phyloP scores from a whole-genome alignment of 768 basidiomycete genomes.

The Rhizopogon salebrosus region DNA sequence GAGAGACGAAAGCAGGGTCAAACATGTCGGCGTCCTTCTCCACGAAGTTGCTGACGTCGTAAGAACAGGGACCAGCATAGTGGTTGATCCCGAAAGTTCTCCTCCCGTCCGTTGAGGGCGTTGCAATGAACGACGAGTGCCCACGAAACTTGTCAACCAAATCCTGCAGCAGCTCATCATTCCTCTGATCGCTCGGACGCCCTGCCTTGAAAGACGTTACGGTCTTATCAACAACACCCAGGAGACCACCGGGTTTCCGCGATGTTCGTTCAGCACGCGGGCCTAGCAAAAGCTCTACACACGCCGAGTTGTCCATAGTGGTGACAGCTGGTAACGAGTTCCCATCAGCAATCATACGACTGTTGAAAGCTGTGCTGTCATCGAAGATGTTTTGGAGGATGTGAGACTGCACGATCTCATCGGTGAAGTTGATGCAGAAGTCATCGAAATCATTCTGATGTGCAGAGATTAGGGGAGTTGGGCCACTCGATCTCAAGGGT shows the following conservation, averaged over 20 bases:
- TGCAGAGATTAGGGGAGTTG: slow-evolving; percentile 49
- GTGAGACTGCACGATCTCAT: slow-evolving; percentile 58
- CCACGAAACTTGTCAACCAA: slow-evolving; percentile 40
- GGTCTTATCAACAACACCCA: slow-evolving; percentile 51
- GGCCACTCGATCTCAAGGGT: slow-evolving; percentile 32
- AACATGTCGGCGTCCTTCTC: slow-evolving; percentile 49
- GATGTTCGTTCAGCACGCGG: slow-evolving; percentile 41
- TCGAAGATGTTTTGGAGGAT: slow-evolving; percentile 49
- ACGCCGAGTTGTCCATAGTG: slow-evolving; percentile 51
- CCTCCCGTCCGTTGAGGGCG: slow-evolving; percentile 24
- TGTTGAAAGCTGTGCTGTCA: slow-evolving; percentile 40
- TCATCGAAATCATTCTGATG: slow-evolving; percentile 58
- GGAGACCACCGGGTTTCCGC: slow-evolving; percentile 51
- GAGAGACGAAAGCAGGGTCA: slow-evolving; percentile 50
- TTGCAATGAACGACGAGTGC: slow-evolving; percentile 47
- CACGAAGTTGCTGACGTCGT: slow-evolving; percentile 44
- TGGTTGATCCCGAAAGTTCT: slow-evolving; percentile 57
- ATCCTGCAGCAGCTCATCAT: slow-evolving; percentile 47
- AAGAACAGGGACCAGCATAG: slow-evolving; percentile 49
- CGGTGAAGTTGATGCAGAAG: slow-evolving; percentile 54
- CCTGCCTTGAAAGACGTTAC: slow-evolving; percentile 45
- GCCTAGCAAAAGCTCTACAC: slow-evolving; percentile 57
- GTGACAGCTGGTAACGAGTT: slow-evolving; percentile 40
- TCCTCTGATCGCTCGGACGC: slow-evolving; percentile 41
- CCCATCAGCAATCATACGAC: slow-evolving; percentile 47